Base-by-base conservation (phyloP, 371 early-diverging fungal genomes). In the Mucor piriformis region DNA sequence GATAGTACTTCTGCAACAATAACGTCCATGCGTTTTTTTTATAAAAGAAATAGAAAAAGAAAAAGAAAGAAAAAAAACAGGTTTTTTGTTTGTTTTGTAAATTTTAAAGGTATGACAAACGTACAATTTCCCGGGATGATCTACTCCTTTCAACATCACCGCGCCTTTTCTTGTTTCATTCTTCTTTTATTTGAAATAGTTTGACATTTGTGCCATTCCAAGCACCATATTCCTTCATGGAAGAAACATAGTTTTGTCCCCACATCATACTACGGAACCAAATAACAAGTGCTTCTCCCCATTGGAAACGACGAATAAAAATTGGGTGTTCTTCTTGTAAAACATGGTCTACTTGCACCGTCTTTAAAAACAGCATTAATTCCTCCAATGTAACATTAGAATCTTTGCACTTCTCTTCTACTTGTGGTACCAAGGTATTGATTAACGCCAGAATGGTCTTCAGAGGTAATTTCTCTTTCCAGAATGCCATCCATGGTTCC, bases 241-340 rank as follows among this genome's bases (percentile, higher is more conserved):
- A 74, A 1, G 80, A 69, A 1, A 84, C 74, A 56, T 88, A 88
- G 3, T 83, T 79, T 51, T 84, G 83, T 13, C 87, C 86, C 88
- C 87, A 86, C 50, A 88, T 63, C 69, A 88, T 73, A 58, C 85
- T 83, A 24, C 81, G 64, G 73, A 84, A 88, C 88, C 88, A 88
- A 50, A 85, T 83, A 13, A 85, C 73, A 43, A 86, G 48, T 2
- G 86, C 84, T 32, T 83, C 83, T 12, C 79, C 77, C 83, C 83
- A 83, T 56, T 76, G 76, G 52, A 83, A 82, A 43, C 71, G 72
- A 32, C 78, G 80, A 25, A 77, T 73, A 49, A 70, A 72, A 24
- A 79, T 72, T 12, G 34, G 18, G 2, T 57, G 20, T 8, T 32
- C 24, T 16, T 51, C 53, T 13, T 57, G 46, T 33, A 52, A 52